Evolutionary conservation across 2,329 filamentous ascomycete genomes (phyloP).

Genomic region (Calonectria hongkongensis): DNA sequence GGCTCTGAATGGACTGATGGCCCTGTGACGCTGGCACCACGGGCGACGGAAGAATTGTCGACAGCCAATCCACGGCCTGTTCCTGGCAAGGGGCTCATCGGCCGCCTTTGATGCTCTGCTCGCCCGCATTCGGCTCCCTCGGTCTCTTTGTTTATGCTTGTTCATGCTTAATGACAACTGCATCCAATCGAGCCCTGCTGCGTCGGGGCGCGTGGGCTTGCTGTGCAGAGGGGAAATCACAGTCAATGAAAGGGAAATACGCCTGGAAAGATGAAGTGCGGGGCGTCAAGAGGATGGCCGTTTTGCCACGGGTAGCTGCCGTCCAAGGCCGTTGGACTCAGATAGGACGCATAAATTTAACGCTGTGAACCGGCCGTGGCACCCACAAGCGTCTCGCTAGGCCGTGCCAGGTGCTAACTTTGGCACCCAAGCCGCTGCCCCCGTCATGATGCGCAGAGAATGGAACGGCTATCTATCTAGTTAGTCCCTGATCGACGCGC

Average conservation of each 20-base stretch:
- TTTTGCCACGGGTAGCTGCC: background rate
- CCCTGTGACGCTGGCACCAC: slow-evolving; percentile 46
- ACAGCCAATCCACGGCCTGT: slow-evolving; percentile 51
- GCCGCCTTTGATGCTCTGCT: slow-evolving; percentile 37
- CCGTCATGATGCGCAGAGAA: slow-evolving; percentile 30
- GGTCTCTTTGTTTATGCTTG: slow-evolving; percentile 52
- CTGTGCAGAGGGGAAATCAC: slow-evolving; percentile 7
- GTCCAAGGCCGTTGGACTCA: too few relatives aligned
- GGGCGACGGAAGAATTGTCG: slow-evolving; percentile 42
- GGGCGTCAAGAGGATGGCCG: background rate
- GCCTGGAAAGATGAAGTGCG: slow-evolving; percentile 10
- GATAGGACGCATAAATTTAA: background rate
- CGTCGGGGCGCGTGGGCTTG: slow-evolving; percentile 25
- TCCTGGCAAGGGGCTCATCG: slow-evolving; percentile 41
- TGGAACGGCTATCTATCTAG: slow-evolving; percentile 33
- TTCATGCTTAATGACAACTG: slow-evolving; percentile 43
- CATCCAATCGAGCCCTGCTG: slow-evolving; percentile 41
- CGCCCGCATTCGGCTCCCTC: slow-evolving; percentile 41
- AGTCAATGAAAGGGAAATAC: background rate
- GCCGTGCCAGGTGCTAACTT: slow-evolving; percentile 46
- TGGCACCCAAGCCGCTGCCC: slow-evolving; percentile 35
- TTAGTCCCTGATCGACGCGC: slow-evolving; percentile 45
- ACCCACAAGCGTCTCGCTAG: background rate
- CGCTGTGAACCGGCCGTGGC: background rate
- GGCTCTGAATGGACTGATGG: slow-evolving; percentile 51